A percentile compares a stretch with the other conserved stretches of the same genome.
Conservation (phyloP, 192 early-diverging fungal genomes). For the Coemansia sp. region DNA sequence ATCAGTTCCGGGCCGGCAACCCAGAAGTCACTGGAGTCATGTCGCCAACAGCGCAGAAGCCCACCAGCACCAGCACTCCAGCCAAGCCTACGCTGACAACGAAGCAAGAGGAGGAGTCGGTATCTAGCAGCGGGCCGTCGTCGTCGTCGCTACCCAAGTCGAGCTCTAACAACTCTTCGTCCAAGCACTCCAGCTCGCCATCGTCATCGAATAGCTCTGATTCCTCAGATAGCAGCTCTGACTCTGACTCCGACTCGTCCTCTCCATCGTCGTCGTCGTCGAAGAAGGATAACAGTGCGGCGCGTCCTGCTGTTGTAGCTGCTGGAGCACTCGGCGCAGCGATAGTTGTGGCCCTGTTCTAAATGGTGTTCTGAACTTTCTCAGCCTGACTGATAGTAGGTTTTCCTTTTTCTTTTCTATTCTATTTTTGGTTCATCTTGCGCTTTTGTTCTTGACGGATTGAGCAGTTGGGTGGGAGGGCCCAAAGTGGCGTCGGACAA, state of each 20-base stretch:
- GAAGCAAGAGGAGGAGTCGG: neutral
- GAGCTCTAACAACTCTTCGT: neutral
- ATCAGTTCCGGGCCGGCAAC: slow-evolving; percentile 40
- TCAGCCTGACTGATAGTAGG: neutral
- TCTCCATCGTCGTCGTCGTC: slow-evolving; percentile 21
- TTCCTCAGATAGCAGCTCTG: neutral
- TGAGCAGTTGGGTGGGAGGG: neutral
- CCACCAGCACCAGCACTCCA: neutral
- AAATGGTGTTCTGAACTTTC: neutral
- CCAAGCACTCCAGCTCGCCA: neutral
- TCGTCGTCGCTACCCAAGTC: neutral
- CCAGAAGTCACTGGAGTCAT: slow-evolving; percentile 9
- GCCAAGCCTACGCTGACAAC: neutral
- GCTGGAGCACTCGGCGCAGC: slow-evolving; percentile 35
- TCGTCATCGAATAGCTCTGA: neutral
- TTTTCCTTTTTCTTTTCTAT: slow-evolving; percentile 12
- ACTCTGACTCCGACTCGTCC: neutral
- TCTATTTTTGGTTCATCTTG: neutral
- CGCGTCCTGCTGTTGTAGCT: slow-evolving; percentile 15
- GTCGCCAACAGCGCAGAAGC: neutral
- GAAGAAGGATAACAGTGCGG: slow-evolving; percentile 26
- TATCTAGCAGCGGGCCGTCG: neutral
- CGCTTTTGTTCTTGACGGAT: neutral
- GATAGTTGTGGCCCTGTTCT: slow-evolving; percentile 40
- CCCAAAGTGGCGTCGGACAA: neutral